Base-by-base conservation (phyloP, 441 rosid genomes). In the Breynia disticha region DNA sequence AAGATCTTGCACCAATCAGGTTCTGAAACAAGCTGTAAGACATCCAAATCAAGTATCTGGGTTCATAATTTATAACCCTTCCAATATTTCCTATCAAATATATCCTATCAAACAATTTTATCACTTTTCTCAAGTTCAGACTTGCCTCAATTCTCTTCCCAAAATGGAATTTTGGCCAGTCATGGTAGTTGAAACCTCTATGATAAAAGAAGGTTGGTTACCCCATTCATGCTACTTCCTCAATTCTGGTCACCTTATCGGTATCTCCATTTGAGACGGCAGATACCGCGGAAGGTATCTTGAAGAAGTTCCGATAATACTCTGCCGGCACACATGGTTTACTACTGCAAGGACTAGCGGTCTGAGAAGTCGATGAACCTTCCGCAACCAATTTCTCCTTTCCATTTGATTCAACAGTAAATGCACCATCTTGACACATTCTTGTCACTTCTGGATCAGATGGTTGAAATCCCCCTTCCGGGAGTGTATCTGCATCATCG, bases 141-240 rank as follows among this genome's bases (percentile, higher is more conserved):
- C 32, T 24, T 24, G 76, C 69, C 57, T 57, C 75, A 46, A 72
- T 59, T 44, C 52, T 63, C 66, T 68, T 69, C 44, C 65, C 60
- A 10, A 62, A 48, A 46, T 68, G 62, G 56, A 66, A 24, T 3
- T 72, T 41, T 67, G 18, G 50, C 69, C 79, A 12, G 74, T 41
- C 56, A 59, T 54, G 48, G 63, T 47, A 43, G 45, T 57, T 15
- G 73, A 65, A 16, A 67, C 49, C 55, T 66, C 72, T 7, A 48
- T 24, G 32, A 10, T 50, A 50, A 54, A 56, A 42, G 18, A 46
- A 35, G 32, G 59, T 60, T 54, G 48, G 46, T 63, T 52, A 55
- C 56, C 28, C 56, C 28, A 56, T 6, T 24, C 69, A 45, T 17
- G 50, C 57, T 45, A 53, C 47, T 56, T 48, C 63, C 18, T 50